phyloP scores from a whole-genome alignment of 2,329 filamentous ascomycete genomes.

The Trichoderma afroharzianum region DNA sequence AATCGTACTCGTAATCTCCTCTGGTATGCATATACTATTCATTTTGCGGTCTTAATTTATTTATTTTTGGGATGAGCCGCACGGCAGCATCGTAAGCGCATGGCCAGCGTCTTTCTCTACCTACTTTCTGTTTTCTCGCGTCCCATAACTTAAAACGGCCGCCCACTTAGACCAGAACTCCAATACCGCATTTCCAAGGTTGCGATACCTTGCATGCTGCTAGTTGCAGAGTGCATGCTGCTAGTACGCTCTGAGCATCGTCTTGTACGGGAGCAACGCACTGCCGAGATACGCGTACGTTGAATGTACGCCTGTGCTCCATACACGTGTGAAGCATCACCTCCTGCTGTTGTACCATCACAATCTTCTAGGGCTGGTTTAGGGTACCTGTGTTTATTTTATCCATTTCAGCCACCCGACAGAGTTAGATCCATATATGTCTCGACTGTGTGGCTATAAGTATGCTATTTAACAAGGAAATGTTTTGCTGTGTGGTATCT shows the following conservation, averaged over 20 bases:
- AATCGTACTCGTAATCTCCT: not conserved
- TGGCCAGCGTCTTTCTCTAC: not conserved
- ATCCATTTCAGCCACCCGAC: not conserved
- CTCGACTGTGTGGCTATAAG: not conserved
- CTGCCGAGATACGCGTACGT: conserved; percentile 8
- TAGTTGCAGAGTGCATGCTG: not conserved
- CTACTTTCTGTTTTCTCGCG: not conserved
- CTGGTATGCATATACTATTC: not conserved
- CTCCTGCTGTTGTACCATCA: not conserved
- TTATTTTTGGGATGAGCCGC: not conserved
- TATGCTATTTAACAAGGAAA: not conserved
- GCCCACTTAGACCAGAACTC: not conserved
- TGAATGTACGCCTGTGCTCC: not conserved
- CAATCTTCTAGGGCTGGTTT: not conserved
- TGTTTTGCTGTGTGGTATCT: not conserved
- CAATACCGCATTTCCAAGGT: not conserved
- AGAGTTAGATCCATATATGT: not conserved
- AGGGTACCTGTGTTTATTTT: not conserved
- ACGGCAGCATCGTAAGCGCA: not conserved
- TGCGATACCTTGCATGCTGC: not conserved
- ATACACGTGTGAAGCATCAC: not conserved
- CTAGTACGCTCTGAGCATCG: not conserved
- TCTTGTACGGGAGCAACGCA: not conserved
- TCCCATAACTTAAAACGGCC: not conserved
- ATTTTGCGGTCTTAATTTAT: not conserved